Evolutionary conservation across 345 rosid species (phyloP).

Genomic region (Salix caprea): DNA sequence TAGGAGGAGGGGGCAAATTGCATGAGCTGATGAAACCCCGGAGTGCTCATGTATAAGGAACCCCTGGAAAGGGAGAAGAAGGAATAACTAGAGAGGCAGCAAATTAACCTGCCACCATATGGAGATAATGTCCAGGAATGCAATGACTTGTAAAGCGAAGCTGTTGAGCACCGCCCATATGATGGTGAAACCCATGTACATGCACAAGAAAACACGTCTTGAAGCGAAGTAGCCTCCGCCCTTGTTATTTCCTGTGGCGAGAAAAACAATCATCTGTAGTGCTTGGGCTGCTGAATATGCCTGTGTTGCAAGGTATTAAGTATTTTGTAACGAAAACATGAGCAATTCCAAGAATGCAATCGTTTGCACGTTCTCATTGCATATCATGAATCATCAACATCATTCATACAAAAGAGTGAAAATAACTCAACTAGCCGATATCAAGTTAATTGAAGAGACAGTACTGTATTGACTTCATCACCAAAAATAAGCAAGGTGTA

Average conservation of each 20-base stretch:
- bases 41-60: too few species aligned
- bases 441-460: too few species aligned
- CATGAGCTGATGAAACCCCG: too few species aligned
- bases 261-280: conserved; percentile 53
- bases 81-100: neutral
- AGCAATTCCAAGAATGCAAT: too few species aligned
- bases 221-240: conserved; percentile 62
- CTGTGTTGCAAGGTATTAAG: conserved; percentile 8
- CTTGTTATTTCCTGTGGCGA: conserved; percentile 53
- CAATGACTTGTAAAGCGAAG: conserved; percentile 53
- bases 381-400: too few species aligned
- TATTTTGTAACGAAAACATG: too few species aligned
- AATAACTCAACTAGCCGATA: too few species aligned
- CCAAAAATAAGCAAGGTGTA: too few species aligned
- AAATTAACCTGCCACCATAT: conserved; percentile 62
- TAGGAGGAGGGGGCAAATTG: neutral
- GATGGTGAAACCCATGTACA: conserved; percentile 47
- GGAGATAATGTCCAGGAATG: conserved; percentile 56
- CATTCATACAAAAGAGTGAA: too few species aligned
- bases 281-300: conserved; percentile 65
- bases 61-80: too few species aligned
- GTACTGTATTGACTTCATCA: too few species aligned
- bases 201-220: conserved; percentile 49
- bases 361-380: too few species aligned
- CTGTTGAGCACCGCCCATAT: conserved; percentile 66